Base-by-base conservation (phyloP, 2,329 filamentous ascomycete species). In the Xylariaceae sp. region DNA sequence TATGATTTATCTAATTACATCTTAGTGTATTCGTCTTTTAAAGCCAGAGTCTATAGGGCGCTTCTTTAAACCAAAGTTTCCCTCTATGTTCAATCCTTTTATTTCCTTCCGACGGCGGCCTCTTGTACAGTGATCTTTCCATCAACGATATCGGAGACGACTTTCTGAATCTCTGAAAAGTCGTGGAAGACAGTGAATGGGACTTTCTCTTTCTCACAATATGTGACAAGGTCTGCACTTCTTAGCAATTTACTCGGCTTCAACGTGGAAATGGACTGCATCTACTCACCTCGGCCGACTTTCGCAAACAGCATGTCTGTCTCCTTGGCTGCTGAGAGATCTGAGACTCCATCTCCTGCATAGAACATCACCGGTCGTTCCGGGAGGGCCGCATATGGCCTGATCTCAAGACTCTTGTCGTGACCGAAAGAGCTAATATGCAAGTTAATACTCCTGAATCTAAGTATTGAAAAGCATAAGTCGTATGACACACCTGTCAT, bases 261-360 rank as follows among this genome's bases (percentile, higher is more conserved):
- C 10, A 40, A 11, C 33, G 6, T 12, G 23, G 5, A 16, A 6
- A 27, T 20, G 22, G 22, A 33, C 37, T 14, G 12, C 33, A 19
- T 12, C 10, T 12, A 34, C 75, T 58, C 71, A 89, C 86, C 88
- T 65, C 88, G 83, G 19, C 89, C 92, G 54, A 86, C 85, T 76
- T 96, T 96, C 42, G 92, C 92, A 62, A 97, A 97, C 27, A 97
- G 75, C 43, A 97, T 70, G 65, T 97, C 90, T 2, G 91, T 95
- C 74, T 97, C 91, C 57, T 86, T 83, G 3, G 93, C 92, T 7
- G 92, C 93, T 21, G 88, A 94, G 42, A 97, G 74, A 64, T 97
- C 92, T 3, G 88, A 94, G 4, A 96, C 89, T 39, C 92, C 92
- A 59, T 97, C 92, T 47, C 93, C 93, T 23, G 93, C 92, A 61